Evolutionary conservation across 2,329 filamentous ascomycete genomes (phyloP).

Genomic region (Fusarium sulawesiense): DNA sequence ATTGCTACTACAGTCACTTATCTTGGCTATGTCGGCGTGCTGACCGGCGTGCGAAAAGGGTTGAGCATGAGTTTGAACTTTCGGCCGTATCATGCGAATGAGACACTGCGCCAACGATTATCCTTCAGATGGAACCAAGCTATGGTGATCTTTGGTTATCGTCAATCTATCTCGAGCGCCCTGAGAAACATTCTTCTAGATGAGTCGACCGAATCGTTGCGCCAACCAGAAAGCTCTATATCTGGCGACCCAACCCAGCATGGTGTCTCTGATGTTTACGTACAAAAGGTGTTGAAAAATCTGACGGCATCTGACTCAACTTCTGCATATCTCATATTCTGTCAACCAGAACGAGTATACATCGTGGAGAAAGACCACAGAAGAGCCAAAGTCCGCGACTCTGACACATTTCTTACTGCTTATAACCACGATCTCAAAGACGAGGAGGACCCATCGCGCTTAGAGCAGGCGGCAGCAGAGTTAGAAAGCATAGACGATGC

Average conservation of each 20-base stretch:
- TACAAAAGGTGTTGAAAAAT: slow-evolving; percentile 26
- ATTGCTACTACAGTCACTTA: slow-evolving; percentile 61
- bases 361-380: slow-evolving; percentile 47
- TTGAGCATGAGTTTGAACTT: slow-evolving; percentile 63
- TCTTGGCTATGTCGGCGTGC: slow-evolving; percentile 61
- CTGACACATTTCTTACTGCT: slow-evolving; percentile 41
- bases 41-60: slow-evolving; percentile 59
- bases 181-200: slow-evolving; percentile 41
- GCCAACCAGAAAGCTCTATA: rapidly evolving
- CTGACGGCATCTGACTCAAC: slow-evolving; percentile 41
- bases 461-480: slow-evolving; percentile 17
- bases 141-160: slow-evolving; percentile 42
- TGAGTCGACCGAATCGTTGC: neutral
- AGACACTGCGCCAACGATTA: slow-evolving; percentile 17
- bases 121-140: slow-evolving; percentile 47
- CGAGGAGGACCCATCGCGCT: slow-evolving; percentile 33
- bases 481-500: slow-evolving; percentile 6
- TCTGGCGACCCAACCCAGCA: neutral
- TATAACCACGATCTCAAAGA: slow-evolving; percentile 47
- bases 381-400: slow-evolving; percentile 32
- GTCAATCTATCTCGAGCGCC: slow-evolving; percentile 44
- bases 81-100: slow-evolving; percentile 49
- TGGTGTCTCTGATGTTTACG: neutral
- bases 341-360: slow-evolving; percentile 39
- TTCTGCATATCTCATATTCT: slow-evolving; percentile 49